These are phyloP conservation scores for Bathelium albidoporum DNA, from an alignment of 495 filamentous ascomycete species.

Conservation along the genomic window DNA sequence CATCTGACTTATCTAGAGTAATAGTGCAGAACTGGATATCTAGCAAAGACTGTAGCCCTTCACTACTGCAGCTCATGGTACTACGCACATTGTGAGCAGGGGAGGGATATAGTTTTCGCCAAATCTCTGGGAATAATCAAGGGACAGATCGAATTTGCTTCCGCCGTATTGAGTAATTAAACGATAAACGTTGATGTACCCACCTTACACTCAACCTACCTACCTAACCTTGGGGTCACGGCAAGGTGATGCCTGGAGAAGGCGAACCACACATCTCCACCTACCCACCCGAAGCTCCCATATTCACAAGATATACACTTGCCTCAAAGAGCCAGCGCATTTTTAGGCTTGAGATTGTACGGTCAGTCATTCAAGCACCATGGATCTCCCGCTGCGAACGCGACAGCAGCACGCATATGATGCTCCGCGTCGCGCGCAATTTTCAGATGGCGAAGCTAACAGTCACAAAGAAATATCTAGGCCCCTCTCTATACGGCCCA, in stretches of 20 bases:
- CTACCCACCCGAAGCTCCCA: not conserved
- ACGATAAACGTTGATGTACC: too few relatives aligned
- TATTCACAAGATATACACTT: not conserved
- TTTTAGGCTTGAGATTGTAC: not conserved
- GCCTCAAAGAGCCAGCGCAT: not conserved
- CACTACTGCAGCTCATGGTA: too few relatives aligned
- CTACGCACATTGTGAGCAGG: too few relatives aligned
- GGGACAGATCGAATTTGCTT: too few relatives aligned
- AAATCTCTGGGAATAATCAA: too few relatives aligned
- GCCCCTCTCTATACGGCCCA: not conserved
- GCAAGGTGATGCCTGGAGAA: not conserved
- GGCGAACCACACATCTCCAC: not conserved
- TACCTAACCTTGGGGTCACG: too few relatives aligned
- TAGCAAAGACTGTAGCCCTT: too few relatives aligned
- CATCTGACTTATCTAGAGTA: too few relatives aligned
- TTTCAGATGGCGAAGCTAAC: not conserved
- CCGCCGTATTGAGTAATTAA: too few relatives aligned
- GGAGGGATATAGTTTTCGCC: too few relatives aligned
- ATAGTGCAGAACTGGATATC: too few relatives aligned
- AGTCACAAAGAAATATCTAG: not conserved
- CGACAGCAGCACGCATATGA: conserved; percentile 1
- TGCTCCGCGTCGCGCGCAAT: not conserved
- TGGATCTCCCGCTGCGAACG: not conserved
- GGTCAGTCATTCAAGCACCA: not conserved
- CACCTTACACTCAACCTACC: too few relatives aligned